Evolutionary conservation across 176 grass and related monocot species (phyloP).

Genomic region (Urochloa ruziziensis): DNA sequence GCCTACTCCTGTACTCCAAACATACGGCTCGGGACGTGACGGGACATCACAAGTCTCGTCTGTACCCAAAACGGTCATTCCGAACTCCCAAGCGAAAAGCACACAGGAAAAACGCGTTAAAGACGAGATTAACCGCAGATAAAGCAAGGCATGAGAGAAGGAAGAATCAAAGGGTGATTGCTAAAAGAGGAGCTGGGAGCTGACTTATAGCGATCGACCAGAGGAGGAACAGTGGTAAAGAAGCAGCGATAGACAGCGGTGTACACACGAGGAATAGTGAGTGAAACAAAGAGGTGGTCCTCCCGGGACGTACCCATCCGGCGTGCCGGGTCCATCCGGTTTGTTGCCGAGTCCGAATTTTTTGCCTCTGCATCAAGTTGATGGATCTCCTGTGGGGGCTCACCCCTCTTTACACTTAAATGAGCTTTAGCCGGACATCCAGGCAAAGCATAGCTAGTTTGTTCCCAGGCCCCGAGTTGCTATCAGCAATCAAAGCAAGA

Average conservation of each 20-base stretch:
- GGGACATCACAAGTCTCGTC: neutral
- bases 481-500: conserved; percentile 45
- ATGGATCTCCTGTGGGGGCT: conserved; percentile 1
- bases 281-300: conserved; percentile 18
- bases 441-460: conserved; percentile 35
- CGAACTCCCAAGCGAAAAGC: neutral
- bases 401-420: neutral
- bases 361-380: conserved; percentile 8
- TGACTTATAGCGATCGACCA: neutral
- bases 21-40: neutral
- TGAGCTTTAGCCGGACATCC: conserved; percentile 7
- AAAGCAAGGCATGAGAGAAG: neutral
- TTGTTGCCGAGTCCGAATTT: conserved; percentile 36
- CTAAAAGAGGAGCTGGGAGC: neutral
- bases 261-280: conserved; percentile 7
- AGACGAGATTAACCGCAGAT: neutral
- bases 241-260: neutral
- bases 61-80: neutral
- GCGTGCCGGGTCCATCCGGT: conserved; percentile 28
- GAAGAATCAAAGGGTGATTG: neutral
- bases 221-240: neutral
- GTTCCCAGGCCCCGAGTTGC: conserved; percentile 16
- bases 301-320: conserved; percentile 13
- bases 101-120: neutral
- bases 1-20: neutral